Evolutionary conservation across 2,329 filamentous ascomycete species (phyloP), one percentile per base, ranked within the genome.

Genomic region (Paracoccidioides brasiliensis): DNA sequence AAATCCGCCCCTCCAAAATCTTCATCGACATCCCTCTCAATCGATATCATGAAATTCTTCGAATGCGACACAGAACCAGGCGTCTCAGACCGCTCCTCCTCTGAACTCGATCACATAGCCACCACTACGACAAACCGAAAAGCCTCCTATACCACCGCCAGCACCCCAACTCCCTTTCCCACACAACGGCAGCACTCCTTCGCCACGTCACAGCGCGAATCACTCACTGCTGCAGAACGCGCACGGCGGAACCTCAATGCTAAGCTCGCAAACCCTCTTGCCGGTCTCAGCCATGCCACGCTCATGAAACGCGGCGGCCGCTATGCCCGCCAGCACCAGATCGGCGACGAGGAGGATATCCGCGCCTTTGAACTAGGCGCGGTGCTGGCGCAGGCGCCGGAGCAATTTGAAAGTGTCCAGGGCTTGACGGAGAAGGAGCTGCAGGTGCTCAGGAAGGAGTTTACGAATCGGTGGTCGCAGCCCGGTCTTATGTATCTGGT

Each of bases 391-490:
- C 80, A 77, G 57, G 72, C 77, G 45, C 71, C 78, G 44, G 75
- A 75, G 53, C 72, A 72, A 54, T 79, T 77, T 63, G 74, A 76
- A 15, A 70, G 70, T 15, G 66, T 82, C 45, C 67, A 75, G 10
- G 78, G 76, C 5, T 71, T 87, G 51, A 82, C 76, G 0, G 72
- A 76, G 0, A 74, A 79, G 9, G 85, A 90, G 64, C 75, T 74
- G 43, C 69, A 74, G 2, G 72, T 80, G 4, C 69, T 89, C 42
- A 72, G 77, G 9, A 74, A 77, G 15, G 85, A 90, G 64, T 76
- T 79, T 43, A 78, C 77, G 0, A 77, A 86, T 63, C 82, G 81
- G 58, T 89, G 85, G 85, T 79, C 77, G 5, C 85, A 89, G 62
- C 84, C 85, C 0, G 73, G 67, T 59, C 78, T 80, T 66, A 75